phyloP scores from a whole-genome alignment of 2,329 filamentous ascomycete species.

The Aspergillus tamarii region DNA sequence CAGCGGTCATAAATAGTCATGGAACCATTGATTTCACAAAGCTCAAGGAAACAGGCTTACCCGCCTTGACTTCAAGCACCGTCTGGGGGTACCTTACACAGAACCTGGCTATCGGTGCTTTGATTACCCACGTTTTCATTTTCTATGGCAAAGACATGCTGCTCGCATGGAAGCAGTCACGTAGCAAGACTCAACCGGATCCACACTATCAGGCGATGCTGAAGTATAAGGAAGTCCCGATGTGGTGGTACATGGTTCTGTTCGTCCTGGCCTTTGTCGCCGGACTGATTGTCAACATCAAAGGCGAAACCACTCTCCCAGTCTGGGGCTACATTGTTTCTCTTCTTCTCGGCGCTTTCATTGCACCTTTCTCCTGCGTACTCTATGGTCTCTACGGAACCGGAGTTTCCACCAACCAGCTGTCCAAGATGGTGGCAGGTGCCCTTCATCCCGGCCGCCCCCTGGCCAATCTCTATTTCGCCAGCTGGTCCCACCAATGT shows the following conservation, averaged over 20 bases:
- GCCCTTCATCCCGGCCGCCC: slow-evolving; percentile 29
- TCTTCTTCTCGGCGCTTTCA: slow-evolving; percentile 45
- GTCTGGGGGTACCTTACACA: slow-evolving; percentile 23
- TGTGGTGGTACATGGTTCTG: slow-evolving; percentile 53
- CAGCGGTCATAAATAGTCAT: slow-evolving; percentile 24
- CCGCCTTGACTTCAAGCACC: slow-evolving; percentile 29
- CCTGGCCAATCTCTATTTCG: slow-evolving; percentile 31
- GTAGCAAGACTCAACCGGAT: slow-evolving; percentile 22
- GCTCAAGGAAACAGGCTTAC: slow-evolving; percentile 14
- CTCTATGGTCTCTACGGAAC: slow-evolving; percentile 26
- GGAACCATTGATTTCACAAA: slow-evolving; percentile 33
- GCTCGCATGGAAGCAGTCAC: slow-evolving; percentile 26
- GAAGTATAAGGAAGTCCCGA: slow-evolving; percentile 32
- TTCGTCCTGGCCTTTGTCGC: slow-evolving; percentile 52
- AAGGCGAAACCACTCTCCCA: slow-evolving; percentile 52
- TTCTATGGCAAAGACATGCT: slow-evolving; percentile 30
- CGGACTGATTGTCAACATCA: slow-evolving; percentile 51
- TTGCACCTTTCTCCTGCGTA: slow-evolving; percentile 51
- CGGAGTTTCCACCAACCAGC: slow-evolving; percentile 25
- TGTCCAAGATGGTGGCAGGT: slow-evolving; percentile 34
- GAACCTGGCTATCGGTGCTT: slow-evolving; percentile 28
- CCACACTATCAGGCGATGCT: slow-evolving; percentile 30
- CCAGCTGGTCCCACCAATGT: slow-evolving; percentile 33
- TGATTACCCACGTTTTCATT: slow-evolving; percentile 30
- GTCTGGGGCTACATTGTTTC: slow-evolving; percentile 54